Percentiles rank a stretch among this genome's conserved stretches.
phyloP scores from a whole-genome alignment of 768 basidiomycete species.

The Candolleomyces eurysporus region DNA sequence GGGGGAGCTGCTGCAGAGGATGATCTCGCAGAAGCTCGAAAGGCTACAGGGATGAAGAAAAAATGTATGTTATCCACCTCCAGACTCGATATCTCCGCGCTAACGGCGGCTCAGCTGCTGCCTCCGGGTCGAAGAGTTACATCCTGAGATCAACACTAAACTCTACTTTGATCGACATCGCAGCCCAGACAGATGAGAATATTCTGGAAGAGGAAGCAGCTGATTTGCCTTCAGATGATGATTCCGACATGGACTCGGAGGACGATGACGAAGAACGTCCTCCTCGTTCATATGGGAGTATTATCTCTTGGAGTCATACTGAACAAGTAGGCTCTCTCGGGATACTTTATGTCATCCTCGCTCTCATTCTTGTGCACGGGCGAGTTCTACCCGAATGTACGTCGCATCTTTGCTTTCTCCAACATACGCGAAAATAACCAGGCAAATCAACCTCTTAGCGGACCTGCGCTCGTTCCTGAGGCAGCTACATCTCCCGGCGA shows the following conservation, averaged over 20 bases:
- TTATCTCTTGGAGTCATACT: constrained; percentile 68
- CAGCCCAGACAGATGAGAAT: constrained; percentile 53
- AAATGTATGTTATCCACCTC: constrained; percentile 38
- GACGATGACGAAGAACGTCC: constrained; percentile 42
- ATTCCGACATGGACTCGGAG: constrained; percentile 34
- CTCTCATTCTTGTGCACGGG: constrained; percentile 81
- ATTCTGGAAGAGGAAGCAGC: constrained; percentile 47
- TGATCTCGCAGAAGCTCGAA: constrained; percentile 44
- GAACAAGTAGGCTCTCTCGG: constrained; percentile 73
- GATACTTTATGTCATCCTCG: constrained; percentile 77
- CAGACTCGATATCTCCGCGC: neutral
- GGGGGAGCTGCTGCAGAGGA: constrained; percentile 33
- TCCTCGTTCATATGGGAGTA: constrained; percentile 56
- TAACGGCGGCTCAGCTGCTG: constrained; percentile 38
- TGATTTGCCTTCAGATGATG: constrained; percentile 50
- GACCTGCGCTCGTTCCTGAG: constrained; percentile 72
- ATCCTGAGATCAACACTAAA: constrained; percentile 78
- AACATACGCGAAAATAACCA: neutral
- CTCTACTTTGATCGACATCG: constrained; percentile 56
- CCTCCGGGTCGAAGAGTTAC: constrained; percentile 72
- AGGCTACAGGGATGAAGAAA: constrained; percentile 61
- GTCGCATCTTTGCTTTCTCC: constrained; percentile 21
- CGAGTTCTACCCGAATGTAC: constrained; percentile 71
- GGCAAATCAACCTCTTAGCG: constrained; percentile 37
- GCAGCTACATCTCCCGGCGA: constrained; percentile 58